phyloP scores from a whole-genome alignment of 345 rosid genomes.

The Eucalyptus fibrosa region DNA sequence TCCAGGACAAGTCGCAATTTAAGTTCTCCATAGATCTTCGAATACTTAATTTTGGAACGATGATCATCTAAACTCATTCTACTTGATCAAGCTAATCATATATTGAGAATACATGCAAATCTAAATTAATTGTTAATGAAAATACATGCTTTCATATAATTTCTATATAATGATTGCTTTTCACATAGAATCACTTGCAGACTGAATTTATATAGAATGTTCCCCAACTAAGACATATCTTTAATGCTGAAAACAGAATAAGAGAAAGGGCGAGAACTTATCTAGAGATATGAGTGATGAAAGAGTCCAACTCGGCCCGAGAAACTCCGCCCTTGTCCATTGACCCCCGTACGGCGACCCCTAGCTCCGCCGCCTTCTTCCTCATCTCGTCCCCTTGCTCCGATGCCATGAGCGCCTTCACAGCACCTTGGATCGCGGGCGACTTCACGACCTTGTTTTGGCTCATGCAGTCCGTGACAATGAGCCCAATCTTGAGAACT shows the following conservation, averaged over 20 bases:
- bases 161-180: neutral
- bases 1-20: neutral
- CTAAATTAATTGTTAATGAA: neutral
- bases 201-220: neutral
- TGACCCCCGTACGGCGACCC: constrained; percentile 4
- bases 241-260: neutral
- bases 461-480: constrained; percentile 13
- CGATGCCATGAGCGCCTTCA: constrained; percentile 34
- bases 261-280: neutral
- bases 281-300: constrained; percentile 33
- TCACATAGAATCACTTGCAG: neutral
- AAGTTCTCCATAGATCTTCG: neutral
- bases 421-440: constrained; percentile 9
- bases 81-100: neutral
- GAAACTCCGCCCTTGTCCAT: constrained; percentile 27
- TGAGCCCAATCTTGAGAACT: constrained; percentile 20
- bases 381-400: constrained; percentile 34
- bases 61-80: neutral
- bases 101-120: neutral
- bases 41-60: neutral
- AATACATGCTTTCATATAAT: neutral
- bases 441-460: constrained; percentile 1
- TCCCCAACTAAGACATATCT: neutral
- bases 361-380: constrained; percentile 24
- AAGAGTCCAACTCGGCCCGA: constrained; percentile 29